These are phyloP conservation scores for Aaosphaeria pasadenensis DNA, from an alignment of 2,329 filamentous ascomycete species.

Conservation along the genomic window DNA sequence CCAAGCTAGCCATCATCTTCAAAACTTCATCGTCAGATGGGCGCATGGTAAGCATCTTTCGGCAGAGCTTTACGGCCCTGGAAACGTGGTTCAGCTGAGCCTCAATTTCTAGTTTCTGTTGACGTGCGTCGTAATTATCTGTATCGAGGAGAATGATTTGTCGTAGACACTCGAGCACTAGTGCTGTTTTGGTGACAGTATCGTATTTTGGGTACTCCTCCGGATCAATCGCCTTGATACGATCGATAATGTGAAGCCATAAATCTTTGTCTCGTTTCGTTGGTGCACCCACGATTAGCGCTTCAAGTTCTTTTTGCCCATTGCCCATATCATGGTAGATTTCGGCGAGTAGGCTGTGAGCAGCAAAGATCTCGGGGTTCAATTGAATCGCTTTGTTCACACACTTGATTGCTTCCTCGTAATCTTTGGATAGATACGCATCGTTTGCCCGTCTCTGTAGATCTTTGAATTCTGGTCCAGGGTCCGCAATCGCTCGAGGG, in stretches of 20 bases:
- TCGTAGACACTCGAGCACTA: constrained; percentile 29
- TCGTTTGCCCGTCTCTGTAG: constrained; percentile 65
- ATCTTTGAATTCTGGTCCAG: constrained; percentile 67
- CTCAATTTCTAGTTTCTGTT: constrained; percentile 55
- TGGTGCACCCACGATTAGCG: constrained; percentile 57
- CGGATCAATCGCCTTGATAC: constrained; percentile 47
- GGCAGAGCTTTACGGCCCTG: constrained; percentile 40
- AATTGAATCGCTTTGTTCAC: constrained; percentile 33
- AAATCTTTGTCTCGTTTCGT: constrained; percentile 55
- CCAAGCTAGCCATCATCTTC: constrained; percentile 56
- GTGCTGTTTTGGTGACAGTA: constrained; percentile 22
- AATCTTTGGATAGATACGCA: constrained; percentile 62
- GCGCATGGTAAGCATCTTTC: constrained; percentile 52
- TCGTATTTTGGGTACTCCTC: constrained; percentile 25
- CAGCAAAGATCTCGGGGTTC: constrained; percentile 62
- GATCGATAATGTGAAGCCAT: constrained; percentile 57
- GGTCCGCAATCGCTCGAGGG: constrained; percentile 60
- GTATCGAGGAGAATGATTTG: constrained; percentile 54
- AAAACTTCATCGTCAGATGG: constrained; percentile 55
- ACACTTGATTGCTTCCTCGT: constrained; percentile 45
- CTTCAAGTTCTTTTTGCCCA: constrained; percentile 54
- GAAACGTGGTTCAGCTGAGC: constrained; percentile 42
- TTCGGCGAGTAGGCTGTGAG: constrained; percentile 60
- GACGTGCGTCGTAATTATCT: constrained; percentile 52
- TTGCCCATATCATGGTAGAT: constrained; percentile 57